Base-by-base conservation (phyloP, 139 green algal species). In the Zygnema cylindricum region DNA sequence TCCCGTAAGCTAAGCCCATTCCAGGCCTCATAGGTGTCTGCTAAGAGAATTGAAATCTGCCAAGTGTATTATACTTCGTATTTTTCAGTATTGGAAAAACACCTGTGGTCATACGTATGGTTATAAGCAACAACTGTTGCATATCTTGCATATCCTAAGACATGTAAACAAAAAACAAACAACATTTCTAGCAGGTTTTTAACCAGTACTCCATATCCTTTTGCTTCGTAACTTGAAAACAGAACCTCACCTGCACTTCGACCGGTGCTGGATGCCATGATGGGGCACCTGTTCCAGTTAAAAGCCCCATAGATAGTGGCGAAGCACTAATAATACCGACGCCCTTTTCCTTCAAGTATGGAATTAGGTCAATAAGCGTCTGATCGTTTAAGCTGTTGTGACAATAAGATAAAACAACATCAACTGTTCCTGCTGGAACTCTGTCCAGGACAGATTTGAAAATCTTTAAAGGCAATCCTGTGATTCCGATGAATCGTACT, bases 321-420 rank as follows among this genome's bases (percentile, higher is more conserved):
- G 93, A 96, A 7, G 97, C 97, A 81, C 92, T 96, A 85, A 99
- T 97, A 42, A 99, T 90, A 41, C 95, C 97, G 22, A 99, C 86
- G 30, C 92, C 91, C 71, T 94, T 94, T 38, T 84, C 77, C 88
- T 95, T 57, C 69, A 99, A 93, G 69, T 90, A 93, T 25, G 90
- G 90, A 55, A 93, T 33, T 76, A 92, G 41, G 30, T 92, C 42
- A 35, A 43, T 0, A 0, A 93, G 86, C 1, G 90, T 91, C 3
- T 81, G 85, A 93, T 99, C 97, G 40, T 95, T 95, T 30, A 99
- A 89, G 69, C 81, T 75, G 36, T 84, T 69, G 92, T 99, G 97
- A 93, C 97, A 98, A 93, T 99, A 99, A 7, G 95, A 97, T 76
- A 99, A 92, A 0, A 97, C 86, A 0, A 94, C 84, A 69, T 99